Conservation (phyloP, 768 basidiomycete genomes). For the Floccularia luteovirens region DNA sequence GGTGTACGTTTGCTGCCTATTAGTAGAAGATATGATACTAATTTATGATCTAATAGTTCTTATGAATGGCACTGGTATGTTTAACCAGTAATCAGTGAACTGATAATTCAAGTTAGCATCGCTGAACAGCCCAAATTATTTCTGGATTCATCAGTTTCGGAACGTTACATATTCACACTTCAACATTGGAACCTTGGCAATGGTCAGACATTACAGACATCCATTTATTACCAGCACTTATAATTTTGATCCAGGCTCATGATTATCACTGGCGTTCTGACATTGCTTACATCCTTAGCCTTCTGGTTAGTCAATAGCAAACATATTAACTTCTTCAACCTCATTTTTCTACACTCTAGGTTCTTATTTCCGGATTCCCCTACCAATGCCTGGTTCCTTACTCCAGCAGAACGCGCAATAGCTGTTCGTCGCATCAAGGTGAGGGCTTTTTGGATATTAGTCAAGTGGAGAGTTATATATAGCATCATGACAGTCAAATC, state of each 20-base stretch:
- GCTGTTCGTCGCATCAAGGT: conserved; percentile 64
- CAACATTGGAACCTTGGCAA: conserved; percentile 62
- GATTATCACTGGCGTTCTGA: conserved; percentile 59
- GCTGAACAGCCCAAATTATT: conserved; percentile 57
- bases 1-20: conserved; percentile 44
- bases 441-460: not conserved
- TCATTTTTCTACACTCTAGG: conserved; percentile 20
- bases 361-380: conserved; percentile 72
- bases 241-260: conserved; percentile 39
- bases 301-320: conserved; percentile 41
- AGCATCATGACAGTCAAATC: conserved; percentile 41
- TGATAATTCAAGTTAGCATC: not conserved
- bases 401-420: conserved; percentile 49
- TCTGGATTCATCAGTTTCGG: conserved; percentile 66
- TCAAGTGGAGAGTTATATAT: not conserved
- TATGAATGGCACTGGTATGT: conserved; percentile 66
- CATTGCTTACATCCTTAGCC: conserved; percentile 38
- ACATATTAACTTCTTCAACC: not conserved
- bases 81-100: not conserved
- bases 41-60: conserved; percentile 33
- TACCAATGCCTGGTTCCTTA: conserved; percentile 69
- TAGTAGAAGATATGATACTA: not conserved
- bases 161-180: conserved; percentile 49
- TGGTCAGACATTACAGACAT: conserved; percentile 32
- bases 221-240: not conserved